phyloP scores from a whole-genome alignment of 768 basidiomycete species.

The Amanita rimosa region DNA sequence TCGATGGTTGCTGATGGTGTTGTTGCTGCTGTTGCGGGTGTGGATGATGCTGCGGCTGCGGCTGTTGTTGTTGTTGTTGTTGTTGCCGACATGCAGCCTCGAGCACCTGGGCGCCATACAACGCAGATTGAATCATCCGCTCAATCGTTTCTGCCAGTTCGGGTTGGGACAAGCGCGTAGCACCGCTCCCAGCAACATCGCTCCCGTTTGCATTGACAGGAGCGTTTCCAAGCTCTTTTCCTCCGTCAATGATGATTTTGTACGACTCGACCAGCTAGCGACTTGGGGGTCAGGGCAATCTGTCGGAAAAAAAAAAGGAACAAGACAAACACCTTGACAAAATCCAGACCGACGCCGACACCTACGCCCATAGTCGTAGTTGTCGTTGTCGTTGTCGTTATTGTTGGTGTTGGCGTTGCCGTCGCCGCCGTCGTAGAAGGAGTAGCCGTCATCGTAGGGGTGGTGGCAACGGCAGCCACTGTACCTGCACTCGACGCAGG shows the following conservation, averaged over 20 bases:
- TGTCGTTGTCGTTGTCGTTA: constrained; percentile 1
- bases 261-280: constrained; percentile 14
- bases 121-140: constrained; percentile 31
- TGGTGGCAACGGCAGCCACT: background rate
- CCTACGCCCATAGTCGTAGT: constrained; percentile 3
- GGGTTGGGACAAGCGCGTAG: background rate
- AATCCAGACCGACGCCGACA: constrained; percentile 14
- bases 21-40: background rate
- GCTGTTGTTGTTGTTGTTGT: background rate
- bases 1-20: background rate
- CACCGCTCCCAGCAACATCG: background rate
- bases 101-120: constrained; percentile 32
- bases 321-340: constrained; percentile 15
- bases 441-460: background rate
- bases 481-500: background rate
- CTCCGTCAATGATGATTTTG: constrained; percentile 19
- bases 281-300: constrained; percentile 4
- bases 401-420: background rate
- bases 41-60: background rate
- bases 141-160: constrained; percentile 22
- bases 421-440: background rate
- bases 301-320: background rate
- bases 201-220: background rate
- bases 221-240: constrained; percentile 9
- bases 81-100: constrained; percentile 20